phyloP scores from a whole-genome alignment of 768 basidiomycete genomes.

The Boletus vermiculosoides region DNA sequence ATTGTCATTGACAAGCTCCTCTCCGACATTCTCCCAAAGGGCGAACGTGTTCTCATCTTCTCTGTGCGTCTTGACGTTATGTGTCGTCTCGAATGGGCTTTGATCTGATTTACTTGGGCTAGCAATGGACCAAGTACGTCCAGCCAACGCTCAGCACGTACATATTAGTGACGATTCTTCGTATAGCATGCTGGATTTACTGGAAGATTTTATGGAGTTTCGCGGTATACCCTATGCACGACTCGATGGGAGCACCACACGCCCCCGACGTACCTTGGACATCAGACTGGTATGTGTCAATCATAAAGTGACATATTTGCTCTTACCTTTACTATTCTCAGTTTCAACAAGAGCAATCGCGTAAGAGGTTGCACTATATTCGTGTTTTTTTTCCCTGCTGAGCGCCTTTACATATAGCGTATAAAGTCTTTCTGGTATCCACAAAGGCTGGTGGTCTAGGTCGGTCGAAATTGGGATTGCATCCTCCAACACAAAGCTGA shows the following conservation, averaged over 20 bases:
- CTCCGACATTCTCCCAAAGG: slow-evolving; percentile 52
- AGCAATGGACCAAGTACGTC: slow-evolving; percentile 59
- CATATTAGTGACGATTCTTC: background rate
- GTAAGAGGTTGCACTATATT: slow-evolving; percentile 33
- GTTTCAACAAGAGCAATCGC: slow-evolving; percentile 60
- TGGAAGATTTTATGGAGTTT: slow-evolving; percentile 66
- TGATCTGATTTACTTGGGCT: slow-evolving; percentile 12
- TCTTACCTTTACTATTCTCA: slow-evolving; percentile 22
- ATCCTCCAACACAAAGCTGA: slow-evolving; percentile 15
- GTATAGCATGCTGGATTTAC: slow-evolving; percentile 60
- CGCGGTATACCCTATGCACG: slow-evolving; percentile 60
- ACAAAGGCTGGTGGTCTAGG: slow-evolving; percentile 74
- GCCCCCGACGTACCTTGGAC: slow-evolving; percentile 55
- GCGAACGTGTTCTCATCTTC: slow-evolving; percentile 66
- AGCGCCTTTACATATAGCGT: slow-evolving; percentile 37
- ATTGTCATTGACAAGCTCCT: slow-evolving; percentile 60
- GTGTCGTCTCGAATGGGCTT: background rate
- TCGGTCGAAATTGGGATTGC: slow-evolving; percentile 19
- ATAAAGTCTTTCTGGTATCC: slow-evolving; percentile 67
- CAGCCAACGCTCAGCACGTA: background rate
- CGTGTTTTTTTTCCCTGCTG: background rate
- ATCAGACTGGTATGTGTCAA: slow-evolving; percentile 48
- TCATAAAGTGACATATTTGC: background rate
- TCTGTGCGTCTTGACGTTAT: slow-evolving; percentile 41
- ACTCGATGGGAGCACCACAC: slow-evolving; percentile 53